These are phyloP conservation scores for Simmondsia chinensis DNA, from an alignment of 148 eudicot species.

Conservation along the genomic window DNA sequence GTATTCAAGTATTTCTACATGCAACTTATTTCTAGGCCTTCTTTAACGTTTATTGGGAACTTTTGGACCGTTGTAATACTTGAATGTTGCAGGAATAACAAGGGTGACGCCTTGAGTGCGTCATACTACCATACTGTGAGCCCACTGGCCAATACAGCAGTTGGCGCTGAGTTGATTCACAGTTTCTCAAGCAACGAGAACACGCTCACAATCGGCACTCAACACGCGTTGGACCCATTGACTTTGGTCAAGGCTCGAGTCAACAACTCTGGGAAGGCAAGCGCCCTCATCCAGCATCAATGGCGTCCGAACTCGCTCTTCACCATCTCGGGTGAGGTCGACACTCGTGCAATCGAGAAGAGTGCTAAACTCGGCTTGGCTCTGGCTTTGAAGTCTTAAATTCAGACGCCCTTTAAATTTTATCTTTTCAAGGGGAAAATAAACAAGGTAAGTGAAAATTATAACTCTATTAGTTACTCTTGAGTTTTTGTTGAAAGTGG, in stretches of 20 bases:
- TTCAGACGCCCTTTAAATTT: too few relatives aligned
- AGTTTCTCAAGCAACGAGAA: constrained; percentile 63
- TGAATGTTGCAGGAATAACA: constrained; percentile 47
- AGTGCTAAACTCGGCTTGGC: constrained; percentile 73
- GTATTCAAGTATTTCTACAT: too few relatives aligned
- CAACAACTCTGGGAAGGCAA: constrained; percentile 60
- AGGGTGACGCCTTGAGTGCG: constrained; percentile 45
- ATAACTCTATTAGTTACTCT: too few relatives aligned
- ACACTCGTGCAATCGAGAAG: constrained; percentile 73
- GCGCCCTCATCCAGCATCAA: constrained; percentile 70
- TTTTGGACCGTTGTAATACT: background rate
- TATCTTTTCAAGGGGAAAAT: too few relatives aligned
- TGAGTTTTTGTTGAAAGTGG: too few relatives aligned
- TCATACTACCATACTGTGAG: constrained; percentile 68
- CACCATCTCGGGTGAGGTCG: constrained; percentile 75
- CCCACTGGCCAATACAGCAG: constrained; percentile 65
- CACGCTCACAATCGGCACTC: constrained; percentile 60
- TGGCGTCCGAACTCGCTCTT: constrained; percentile 61
- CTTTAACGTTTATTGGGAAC: too few relatives aligned
- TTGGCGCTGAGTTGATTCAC: constrained; percentile 71
- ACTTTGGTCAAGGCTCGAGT: constrained; percentile 58
- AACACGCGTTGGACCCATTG: constrained; percentile 56
- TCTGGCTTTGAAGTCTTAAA: constrained; percentile 63
- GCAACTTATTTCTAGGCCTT: too few relatives aligned
- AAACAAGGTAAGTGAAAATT: too few relatives aligned